A percentile compares a stretch with the other conserved stretches of the same genome.
Evolutionary conservation across 352 stramenopile genomes (phyloP).

Genomic region (Peronospora farinosa): DNA sequence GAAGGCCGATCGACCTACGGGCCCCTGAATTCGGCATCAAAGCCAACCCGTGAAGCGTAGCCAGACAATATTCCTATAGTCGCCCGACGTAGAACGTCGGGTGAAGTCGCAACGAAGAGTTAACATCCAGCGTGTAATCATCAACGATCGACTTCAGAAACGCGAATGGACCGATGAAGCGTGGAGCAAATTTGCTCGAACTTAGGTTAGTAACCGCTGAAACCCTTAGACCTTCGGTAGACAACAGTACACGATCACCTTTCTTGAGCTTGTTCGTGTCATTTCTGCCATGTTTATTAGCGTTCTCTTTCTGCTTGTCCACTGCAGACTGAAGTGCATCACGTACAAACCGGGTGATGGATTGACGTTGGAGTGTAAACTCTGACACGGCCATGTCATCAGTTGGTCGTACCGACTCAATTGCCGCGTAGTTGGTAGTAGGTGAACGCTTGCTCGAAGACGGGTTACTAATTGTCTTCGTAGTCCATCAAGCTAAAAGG

Average conservation of each 20-base stretch:
- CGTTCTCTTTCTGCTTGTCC: neutral
- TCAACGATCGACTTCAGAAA: too few relatives aligned
- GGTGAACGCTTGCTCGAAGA: neutral
- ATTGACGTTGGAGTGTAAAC: too few relatives aligned
- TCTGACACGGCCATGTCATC: neutral
- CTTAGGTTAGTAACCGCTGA: neutral
- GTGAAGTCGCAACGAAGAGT: too few relatives aligned
- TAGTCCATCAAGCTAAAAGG: neutral
- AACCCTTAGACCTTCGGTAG: neutral
- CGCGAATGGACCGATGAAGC: too few relatives aligned
- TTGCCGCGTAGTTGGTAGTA: neutral
- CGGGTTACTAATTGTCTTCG: neutral
- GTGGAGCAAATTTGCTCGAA: too few relatives aligned
- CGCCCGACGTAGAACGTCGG: too few relatives aligned
- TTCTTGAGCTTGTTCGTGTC: neutral
- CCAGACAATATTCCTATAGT: too few relatives aligned
- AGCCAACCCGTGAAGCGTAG: too few relatives aligned
- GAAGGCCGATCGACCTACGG: too few relatives aligned
- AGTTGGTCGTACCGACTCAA: neutral
- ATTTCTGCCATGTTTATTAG: neutral
- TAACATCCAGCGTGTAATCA: too few relatives aligned
- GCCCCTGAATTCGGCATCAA: too few relatives aligned
- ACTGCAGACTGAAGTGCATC: neutral
- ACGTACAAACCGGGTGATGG: too few relatives aligned
- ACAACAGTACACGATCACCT: neutral